Evolutionary conservation across 495 filamentous ascomycete species (phyloP), one percentile per base, ranked within the genome.

Genomic region (Podospora appendiculata): DNA sequence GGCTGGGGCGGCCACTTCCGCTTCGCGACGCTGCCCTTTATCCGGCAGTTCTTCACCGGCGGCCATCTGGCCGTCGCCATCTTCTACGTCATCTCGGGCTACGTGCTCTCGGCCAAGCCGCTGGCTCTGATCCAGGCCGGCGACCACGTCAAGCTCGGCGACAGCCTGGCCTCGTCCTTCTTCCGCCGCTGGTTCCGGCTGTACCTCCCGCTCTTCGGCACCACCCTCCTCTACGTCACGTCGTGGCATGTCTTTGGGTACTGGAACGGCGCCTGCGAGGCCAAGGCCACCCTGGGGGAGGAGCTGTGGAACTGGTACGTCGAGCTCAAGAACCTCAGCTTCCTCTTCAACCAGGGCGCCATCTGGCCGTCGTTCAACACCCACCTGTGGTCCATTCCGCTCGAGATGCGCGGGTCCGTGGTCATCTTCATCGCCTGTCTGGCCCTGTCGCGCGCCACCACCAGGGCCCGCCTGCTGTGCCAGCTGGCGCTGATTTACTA

Each of bases 301-400:
- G 77, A 80, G 58, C 34, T 79, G 4, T 76, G 68, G 70, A 68
- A 67, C n/a, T 81, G 78, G 75, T 82, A 81, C 54, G 47, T 50
- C 36, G 78, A 83, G 55, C 64, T 81, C 61, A 83, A 81, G 62
- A 78, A 79, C 59, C 82, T 79, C 64, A 79, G 65, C 63, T 83
- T 80, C 63, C 50, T 81, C 36, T 81, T 77, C 57, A 66, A 74
- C 50, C 41, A 65, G 58, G 60, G 8, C 61, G 61, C 72, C 74
- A 39, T 53, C 39, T 72, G 65, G 68, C 40, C 70, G 40, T 56
- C 52, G 32, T 66, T 60, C 61, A 71, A 74, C 57, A 55, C 56
- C 12, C 70, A 74, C 42, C 57, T 69, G 9, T 74, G 69, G 70
- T 74, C 69, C 13, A 72, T 74, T 48, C 66, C 70, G 51, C 54